Evolutionary conservation across 1,139 yeast species (phyloP), one percentile per base, ranked within the genome.

Genomic region (Pichia cactophila): DNA sequence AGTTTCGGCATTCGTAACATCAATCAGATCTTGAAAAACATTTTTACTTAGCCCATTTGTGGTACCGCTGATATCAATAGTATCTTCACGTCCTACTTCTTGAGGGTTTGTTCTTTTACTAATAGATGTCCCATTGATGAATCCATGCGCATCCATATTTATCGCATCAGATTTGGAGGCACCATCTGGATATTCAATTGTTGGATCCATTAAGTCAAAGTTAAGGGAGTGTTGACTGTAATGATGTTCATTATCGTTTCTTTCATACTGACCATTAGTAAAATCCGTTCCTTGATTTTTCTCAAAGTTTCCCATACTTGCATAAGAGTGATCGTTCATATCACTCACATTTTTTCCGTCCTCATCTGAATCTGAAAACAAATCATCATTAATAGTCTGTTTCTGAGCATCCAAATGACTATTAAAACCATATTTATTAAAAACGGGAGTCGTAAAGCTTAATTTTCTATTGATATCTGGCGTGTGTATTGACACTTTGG

Each of bases 11-110:
- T 36, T 43, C 10, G 40, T 10, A 16, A 37, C 33, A 26, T 26
- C 45, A 40, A 39, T 37, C 9, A 41, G n/a, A 23, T 44, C 51
- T 5, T 44, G 38, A 28, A 53, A 52, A 40, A 52, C 45, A 41
- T 48, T 56, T 26, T 50, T 50, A 5, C 52, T 49, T 28, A 49
- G 41, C 29, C 50, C 49, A 16, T 51, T 51, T 37, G 48, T 52
- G 33, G 26, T 39, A 7, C 42, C 28, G 8, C 52, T 50, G n/a
- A 41, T 49, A 8, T 42, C 42, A 20, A 37, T 44, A 10, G 50
- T 47, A 20, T 44, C 42, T 10, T 26, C 41, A 35, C 10, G 2
- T 8, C 4, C 23, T 16, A 17, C 4, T 16, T 2, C 23, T 35
- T 35, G 23, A 8, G 11, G 10, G 16, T 35, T 17, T 9, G 16